Evolutionary conservation across 2,329 filamentous ascomycete species (phyloP), one percentile per base, ranked within the genome.

Genomic region (Colletotrichum sp.): DNA sequence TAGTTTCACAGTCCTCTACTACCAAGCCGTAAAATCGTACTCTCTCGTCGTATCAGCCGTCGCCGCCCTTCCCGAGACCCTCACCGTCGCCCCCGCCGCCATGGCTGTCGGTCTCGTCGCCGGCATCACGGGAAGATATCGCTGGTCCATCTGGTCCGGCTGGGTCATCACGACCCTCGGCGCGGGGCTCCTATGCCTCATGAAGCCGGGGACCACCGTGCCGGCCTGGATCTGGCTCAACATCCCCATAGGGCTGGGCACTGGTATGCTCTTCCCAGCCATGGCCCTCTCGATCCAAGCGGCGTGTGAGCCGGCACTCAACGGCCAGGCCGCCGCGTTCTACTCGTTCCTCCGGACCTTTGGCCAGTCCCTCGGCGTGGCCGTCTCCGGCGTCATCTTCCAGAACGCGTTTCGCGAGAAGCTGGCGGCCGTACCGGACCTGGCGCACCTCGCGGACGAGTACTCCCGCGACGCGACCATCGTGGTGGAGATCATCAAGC

Each of bases 331-430:
- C 55, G 89, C 91, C 2, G 92, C 90, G 13, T 90, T 95, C 86
- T 94, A 93, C 83, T 90, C 89, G 69, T 95, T 95, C 85, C 89
- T 92, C 79, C 89, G 92, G 16, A 89, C 90, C 2, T 88, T 94
- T 29, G 93, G 93, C 1, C 92, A 94, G 81, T 88, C 90, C 0
- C 83, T 94, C 12, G 93, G 93, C 29, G 91, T 95, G 4, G 92
- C 93, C 3, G 87, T 94, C 68, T 91, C 92, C 3, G 93, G 93
- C 5, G 92, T 93, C 36, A 89, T 94, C 69, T 95, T 95, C 84
- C 92, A 95, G 82, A 95, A 94, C 78, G 87, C 88, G 72, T 90
- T 93, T 84, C 85, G 85, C 70, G 83, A 83, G 61, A 88, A 90
- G 76, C 82, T 94, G 61, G 78, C 85, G 16, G 85, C 82, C 3